These are phyloP conservation scores for Candida namnaoensis DNA, from an alignment of 805 yeast species.

Conservation along the genomic window DNA sequence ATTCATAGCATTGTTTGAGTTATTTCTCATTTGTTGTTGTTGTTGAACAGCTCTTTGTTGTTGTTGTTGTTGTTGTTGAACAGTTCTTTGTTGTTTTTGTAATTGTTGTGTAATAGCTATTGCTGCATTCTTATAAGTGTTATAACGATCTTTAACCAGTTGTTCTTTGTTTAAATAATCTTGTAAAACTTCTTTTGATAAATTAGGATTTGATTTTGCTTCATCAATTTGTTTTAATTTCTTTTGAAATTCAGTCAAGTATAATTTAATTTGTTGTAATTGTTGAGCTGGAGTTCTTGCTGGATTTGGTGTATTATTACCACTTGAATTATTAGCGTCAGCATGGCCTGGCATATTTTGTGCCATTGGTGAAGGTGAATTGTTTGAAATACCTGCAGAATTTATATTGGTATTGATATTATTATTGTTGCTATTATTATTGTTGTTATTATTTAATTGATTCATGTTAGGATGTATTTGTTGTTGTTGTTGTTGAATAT, in stretches of 20 bases:
- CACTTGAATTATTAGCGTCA: neutral
- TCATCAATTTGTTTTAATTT: constrained; percentile 42
- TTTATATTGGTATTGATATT: no score
- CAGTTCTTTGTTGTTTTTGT: constrained; percentile 1
- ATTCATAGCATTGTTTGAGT: no score
- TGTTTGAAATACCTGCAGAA: neutral
- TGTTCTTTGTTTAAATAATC: constrained; percentile 40
- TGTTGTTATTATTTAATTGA: constrained; percentile 8
- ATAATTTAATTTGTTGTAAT: constrained; percentile 34
- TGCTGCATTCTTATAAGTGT: constrained; percentile 43
- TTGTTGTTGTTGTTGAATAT: constrained; percentile 14
- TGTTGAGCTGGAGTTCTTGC: constrained; percentile 18
- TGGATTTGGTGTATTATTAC: constrained; percentile 1
- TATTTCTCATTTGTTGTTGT: constrained; percentile 1
- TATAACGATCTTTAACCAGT: constrained; percentile 35
- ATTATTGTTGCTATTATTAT: constrained; percentile 6
- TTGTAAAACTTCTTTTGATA: constrained; percentile 35
- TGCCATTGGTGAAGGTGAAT: constrained; percentile 11
- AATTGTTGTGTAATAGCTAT: constrained; percentile 11
- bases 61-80: constrained; percentile 3
- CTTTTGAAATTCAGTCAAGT: constrained; percentile 39
- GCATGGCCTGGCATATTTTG: constrained; percentile 2
- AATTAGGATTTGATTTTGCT: constrained; percentile 32
- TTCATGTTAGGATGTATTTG: constrained; percentile 1
- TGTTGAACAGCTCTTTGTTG: constrained; percentile 1